Evolutionary conservation across 441 rosid genomes (phyloP), one percentile per base, ranked within the genome.

Genomic region (Pelargonium australe): DNA sequence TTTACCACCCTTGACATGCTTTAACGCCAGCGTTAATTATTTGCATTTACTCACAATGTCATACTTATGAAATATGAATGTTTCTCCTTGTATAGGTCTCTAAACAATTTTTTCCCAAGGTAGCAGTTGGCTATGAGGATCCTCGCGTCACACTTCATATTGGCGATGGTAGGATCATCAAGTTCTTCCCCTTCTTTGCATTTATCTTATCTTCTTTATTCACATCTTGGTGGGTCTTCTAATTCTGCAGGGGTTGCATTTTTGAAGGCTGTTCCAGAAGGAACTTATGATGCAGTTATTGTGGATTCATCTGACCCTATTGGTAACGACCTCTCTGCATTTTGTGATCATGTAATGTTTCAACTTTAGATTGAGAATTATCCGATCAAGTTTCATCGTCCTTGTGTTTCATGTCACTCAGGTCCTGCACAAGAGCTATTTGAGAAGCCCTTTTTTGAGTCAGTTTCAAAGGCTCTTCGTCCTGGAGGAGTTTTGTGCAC

Each of bases 391-490:
- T 0, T 14, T 20, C 31, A 25, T 25, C 1, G 2, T 25, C 31
- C 31, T 73, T 17, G 55, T 17, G 55, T 65, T 74, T 58, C 11
- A 6, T 44, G 37, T 72, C 28, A 5, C 70, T 68, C 83, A 90
- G 96, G 98, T 72, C 98, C 98, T 55, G 98, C 98, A 1, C 87
- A 92, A 73, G 95, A 90, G 81, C 94, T 92, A 63, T 92, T 92
- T 77, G 90, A 92, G 87, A 92, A 90, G 79, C 98, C 95, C 34
- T 92, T 92, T 80, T 92, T 92, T 57, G 73, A 80, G 77, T 85
- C 92, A 0, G 87, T 92, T 28, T 84, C 89, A 0, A 88, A 78
- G 81, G 98, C 98, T 73, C 93, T 92, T 70, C 89, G 98, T 63
- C 95, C 98, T 13, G 96, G 98, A 63, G 98, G 98, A 45, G 96